Conservation (phyloP, 2,329 filamentous ascomycete species). For the Leptoxyphium fumago region DNA sequence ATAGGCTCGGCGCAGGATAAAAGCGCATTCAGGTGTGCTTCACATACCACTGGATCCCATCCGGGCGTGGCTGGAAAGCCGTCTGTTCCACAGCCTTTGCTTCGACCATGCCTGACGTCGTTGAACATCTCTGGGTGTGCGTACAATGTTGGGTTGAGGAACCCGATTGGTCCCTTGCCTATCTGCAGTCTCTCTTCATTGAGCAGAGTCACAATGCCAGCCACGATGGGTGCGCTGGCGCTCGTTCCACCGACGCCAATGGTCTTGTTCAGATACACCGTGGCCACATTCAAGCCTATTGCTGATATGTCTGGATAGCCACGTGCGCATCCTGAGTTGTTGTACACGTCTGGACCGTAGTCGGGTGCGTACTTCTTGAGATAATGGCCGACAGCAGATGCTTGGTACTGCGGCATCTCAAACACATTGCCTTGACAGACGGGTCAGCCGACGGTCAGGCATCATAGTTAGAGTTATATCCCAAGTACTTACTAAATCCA, state of each 20-base stretch:
- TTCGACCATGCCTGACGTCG: slow-evolving; percentile 25
- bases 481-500: slow-evolving; percentile 26
- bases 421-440: slow-evolving; percentile 26
- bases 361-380: slow-evolving; percentile 27
- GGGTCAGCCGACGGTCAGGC: neutral
- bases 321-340: slow-evolving; percentile 29
- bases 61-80: slow-evolving; percentile 15
- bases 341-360: slow-evolving; percentile 31
- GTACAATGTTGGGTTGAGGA: slow-evolving; percentile 31
- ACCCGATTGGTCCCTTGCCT: slow-evolving; percentile 27
- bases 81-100: slow-evolving; percentile 24
- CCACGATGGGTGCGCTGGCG: slow-evolving; percentile 35
- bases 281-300: slow-evolving; percentile 18
- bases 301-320: slow-evolving; percentile 32
- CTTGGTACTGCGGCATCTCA: slow-evolving; percentile 33
- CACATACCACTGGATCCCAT: slow-evolving; percentile 22
- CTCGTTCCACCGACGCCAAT: slow-evolving; percentile 36
- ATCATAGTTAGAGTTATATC: neutral
- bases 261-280: slow-evolving; percentile 28
- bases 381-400: slow-evolving; percentile 24
- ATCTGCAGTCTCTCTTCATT: slow-evolving; percentile 24
- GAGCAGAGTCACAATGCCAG: slow-evolving; percentile 32
- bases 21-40: slow-evolving; percentile 6
- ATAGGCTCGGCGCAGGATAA: neutral
- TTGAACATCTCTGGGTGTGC: slow-evolving; percentile 26